These are phyloP conservation scores for Mycena latifolia DNA, from an alignment of 768 basidiomycete genomes.

Conservation along the genomic window DNA sequence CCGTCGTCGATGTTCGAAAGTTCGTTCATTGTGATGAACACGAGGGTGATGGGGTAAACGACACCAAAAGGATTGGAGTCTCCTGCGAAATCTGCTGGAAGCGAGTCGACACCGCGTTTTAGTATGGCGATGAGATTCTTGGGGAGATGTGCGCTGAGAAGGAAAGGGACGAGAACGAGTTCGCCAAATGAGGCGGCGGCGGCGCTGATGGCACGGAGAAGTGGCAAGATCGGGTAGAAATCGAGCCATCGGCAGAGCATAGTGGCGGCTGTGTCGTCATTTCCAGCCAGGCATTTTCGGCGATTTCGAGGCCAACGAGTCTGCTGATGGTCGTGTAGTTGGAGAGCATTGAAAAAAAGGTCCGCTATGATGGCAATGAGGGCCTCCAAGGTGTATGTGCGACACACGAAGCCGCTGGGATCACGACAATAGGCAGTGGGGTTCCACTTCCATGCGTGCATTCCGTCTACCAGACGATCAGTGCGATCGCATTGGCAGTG, in stretches of 20 bases:
- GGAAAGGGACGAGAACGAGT: conserved; percentile 22
- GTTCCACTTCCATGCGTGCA: conserved; percentile 30
- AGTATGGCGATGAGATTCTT: conserved; percentile 29
- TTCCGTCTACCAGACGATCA: conserved; percentile 18
- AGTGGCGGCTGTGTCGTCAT: conserved; percentile 18
- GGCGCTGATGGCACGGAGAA: conserved; percentile 26
- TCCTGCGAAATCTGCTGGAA: conserved; percentile 16
- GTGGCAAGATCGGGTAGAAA: conserved; percentile 23
- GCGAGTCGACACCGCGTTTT: conserved; percentile 28
- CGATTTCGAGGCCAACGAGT: conserved; percentile 18
- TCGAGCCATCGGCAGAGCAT: conserved; percentile 33
- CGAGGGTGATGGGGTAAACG: conserved; percentile 27
- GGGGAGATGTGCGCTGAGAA: conserved; percentile 30
- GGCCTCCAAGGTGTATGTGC: conserved; percentile 15
- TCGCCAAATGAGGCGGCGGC: conserved; percentile 13
- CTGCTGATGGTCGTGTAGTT: background rate
- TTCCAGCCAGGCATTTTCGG: conserved; percentile 18
- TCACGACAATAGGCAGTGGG: conserved; percentile 16
- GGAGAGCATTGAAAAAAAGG: conserved; percentile 19
- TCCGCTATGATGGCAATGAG: conserved; percentile 25
- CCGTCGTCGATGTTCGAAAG: conserved; percentile 20
- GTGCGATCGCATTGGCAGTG: conserved; percentile 29
- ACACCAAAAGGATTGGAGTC: conserved; percentile 9
- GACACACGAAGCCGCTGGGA: conserved; percentile 18
- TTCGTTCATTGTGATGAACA: conserved; percentile 14